Evolutionary conservation across 1,284 basidiomycete species (phyloP).

Genomic region (Ustilago cynodontis): DNA sequence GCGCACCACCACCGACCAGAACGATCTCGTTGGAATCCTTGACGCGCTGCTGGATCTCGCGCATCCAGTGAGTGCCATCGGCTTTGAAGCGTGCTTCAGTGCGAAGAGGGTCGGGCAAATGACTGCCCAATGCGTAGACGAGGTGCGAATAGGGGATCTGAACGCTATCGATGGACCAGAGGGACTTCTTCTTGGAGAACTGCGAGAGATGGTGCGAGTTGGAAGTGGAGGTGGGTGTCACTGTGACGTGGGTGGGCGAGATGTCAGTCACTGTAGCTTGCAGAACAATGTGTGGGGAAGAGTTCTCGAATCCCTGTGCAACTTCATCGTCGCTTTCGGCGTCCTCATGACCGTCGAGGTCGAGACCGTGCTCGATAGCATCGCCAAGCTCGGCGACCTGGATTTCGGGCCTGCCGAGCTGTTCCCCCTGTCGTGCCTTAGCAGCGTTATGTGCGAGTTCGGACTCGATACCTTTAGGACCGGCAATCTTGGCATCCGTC

Average conservation of each 20-base stretch:
- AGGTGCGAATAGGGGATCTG: constrained; percentile 68
- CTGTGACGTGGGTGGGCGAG: constrained; percentile 61
- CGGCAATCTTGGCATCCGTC: constrained; percentile 38
- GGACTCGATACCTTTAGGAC: constrained; percentile 38
- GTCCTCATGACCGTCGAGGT: constrained; percentile 31
- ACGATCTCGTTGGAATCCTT: constrained; percentile 60
- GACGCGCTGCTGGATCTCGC: constrained; percentile 56
- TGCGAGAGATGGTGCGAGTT: constrained; percentile 39
- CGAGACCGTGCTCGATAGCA: constrained; percentile 40
- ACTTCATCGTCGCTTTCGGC: constrained; percentile 26
- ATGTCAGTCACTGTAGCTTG: constrained; percentile 65
- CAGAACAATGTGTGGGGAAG: constrained; percentile 63
- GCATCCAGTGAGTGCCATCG: constrained; percentile 64
- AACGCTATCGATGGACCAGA: constrained; percentile 67
- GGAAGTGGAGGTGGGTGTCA: constrained; percentile 38
- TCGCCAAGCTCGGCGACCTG: constrained; percentile 48
- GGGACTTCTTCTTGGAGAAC: constrained; percentile 48
- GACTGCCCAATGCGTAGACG: constrained; percentile 67
- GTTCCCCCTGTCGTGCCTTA: constrained; percentile 43
- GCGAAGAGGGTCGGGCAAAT: constrained; percentile 67
- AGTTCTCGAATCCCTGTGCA: constrained; percentile 54
- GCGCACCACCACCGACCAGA: constrained; percentile 67
- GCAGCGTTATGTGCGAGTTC: constrained; percentile 35
- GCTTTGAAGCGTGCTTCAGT: constrained; percentile 63
- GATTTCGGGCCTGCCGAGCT: constrained; percentile 55